A percentile compares a stretch with the other conserved stretches of the same genome.
phyloP scores from a whole-genome alignment of 2,329 filamentous ascomycete genomes.

The Xylaria sp. region DNA sequence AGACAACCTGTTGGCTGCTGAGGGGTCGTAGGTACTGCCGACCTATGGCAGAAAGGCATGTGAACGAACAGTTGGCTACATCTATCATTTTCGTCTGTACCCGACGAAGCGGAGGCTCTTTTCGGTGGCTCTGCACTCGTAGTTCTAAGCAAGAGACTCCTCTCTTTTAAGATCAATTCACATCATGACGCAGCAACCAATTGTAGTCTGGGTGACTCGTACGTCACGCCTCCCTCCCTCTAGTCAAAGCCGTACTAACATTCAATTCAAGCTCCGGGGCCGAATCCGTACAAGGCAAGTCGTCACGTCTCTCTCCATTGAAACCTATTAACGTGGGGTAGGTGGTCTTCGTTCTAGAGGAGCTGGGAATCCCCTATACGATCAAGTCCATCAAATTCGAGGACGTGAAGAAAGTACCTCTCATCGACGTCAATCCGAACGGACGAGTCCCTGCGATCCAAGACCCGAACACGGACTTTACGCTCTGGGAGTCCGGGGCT shows the following conservation, averaged over 20 bases:
- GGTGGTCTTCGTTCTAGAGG: background rate
- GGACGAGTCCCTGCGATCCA: constrained; percentile 1
- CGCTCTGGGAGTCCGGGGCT: constrained; percentile 12
- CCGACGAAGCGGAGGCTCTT: too few species aligned
- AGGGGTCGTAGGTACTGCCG: too few species aligned
- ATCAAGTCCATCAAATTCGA: background rate
- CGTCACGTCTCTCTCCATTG: too few species aligned
- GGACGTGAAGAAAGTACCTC: background rate
- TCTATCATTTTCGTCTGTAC: too few species aligned
- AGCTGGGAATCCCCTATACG: background rate
- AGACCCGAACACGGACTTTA: constrained; percentile 10
- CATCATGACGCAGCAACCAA: background rate
- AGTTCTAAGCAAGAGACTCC: too few species aligned
- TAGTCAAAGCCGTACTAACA: background rate
- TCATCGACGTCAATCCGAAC: background rate
- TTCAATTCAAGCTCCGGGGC: background rate
- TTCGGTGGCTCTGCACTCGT: too few species aligned
- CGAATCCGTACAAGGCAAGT: background rate
- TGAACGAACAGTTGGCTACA: too few species aligned
- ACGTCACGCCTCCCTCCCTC: background rate
- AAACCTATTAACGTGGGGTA: background rate
- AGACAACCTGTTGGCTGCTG: too few species aligned
- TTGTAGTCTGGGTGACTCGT: background rate
- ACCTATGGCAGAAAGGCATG: too few species aligned
- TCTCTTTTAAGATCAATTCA: too few species aligned